Evolutionary conservation across 306 rosid species (phyloP), one percentile per base, ranked within the genome.

Genomic region (Medicago ruthenica): DNA sequence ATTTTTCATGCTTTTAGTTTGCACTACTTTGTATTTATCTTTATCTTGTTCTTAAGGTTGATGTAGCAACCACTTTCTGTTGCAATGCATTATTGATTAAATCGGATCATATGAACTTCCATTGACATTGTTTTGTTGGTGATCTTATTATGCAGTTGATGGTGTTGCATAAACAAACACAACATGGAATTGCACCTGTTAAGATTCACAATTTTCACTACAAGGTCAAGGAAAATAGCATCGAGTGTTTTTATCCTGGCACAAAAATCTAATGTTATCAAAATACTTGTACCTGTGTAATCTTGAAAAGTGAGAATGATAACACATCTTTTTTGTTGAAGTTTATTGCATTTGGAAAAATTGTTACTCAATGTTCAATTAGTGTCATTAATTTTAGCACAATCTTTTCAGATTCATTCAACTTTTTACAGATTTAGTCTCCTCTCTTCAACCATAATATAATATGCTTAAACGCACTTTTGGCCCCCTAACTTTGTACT

Each of bases 201-300:
- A 88, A 68, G 80, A 34, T 81, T 37, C 69, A 36, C 41, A 90
- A 85, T 62, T 90, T 95, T 69, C 99, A 95, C 47, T 95, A 86
- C 90, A 86, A 78, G 82, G 76, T 90, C 72, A 95, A 86, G 85
- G 97, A 95, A 83, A 95, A 84, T 42, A 53, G 86, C 77, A 62
- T 87, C 0, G 97, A 89, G 34, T 95, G 84, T 71, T 95, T 95
- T 76, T 90, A 76, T 84, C 93, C 99, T 11, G 99, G 99, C 68
- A 90, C 93, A 83, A 86, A 77, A 76, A 50, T 83, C 75, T 85
- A 67, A 65, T 40, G 45, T n/a, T 42, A 16, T 48, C 20, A 21
- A 44, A 54, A 60, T 53, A 16, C 68, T 44, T 17, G 11, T 63
- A 74, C 70, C 44, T 60, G 22, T 79, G 74, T 34, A 72, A 50